Conservation (phyloP, 768 basidiomycete species). For the Mycena indigotica region DNA sequence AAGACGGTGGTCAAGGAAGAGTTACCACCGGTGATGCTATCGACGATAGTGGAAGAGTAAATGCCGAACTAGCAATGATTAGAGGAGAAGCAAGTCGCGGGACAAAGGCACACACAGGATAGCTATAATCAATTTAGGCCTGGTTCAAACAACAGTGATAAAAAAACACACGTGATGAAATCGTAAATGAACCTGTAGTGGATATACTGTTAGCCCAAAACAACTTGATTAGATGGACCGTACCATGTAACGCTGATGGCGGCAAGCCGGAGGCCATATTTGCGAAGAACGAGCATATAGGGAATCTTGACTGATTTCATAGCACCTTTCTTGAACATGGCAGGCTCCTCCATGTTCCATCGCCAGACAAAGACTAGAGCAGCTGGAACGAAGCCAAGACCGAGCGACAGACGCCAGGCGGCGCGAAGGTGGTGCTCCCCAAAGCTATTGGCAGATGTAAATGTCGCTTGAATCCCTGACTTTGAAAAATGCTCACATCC, state of each 20-base stretch:
- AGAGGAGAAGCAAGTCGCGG: background rate
- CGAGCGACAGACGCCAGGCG: constrained; percentile 86
- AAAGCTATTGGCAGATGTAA: constrained; percentile 50
- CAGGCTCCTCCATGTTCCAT: constrained; percentile 79
- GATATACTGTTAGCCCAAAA: constrained; percentile 2
- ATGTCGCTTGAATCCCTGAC: background rate
- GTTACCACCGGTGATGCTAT: constrained; percentile 59
- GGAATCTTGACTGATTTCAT: constrained; percentile 79
- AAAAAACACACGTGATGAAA: constrained; percentile 59
- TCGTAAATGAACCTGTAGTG: constrained; percentile 70
- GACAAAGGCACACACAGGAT: constrained; percentile 53
- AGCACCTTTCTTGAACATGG: constrained; percentile 70
- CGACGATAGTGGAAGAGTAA: constrained; percentile 76
- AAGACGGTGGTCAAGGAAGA: constrained; percentile 62
- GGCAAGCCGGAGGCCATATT: constrained; percentile 75
- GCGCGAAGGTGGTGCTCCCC: constrained; percentile 78
- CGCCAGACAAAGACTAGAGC: constrained; percentile 85
- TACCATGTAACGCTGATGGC: constrained; percentile 81
- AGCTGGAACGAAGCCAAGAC: constrained; percentile 82
- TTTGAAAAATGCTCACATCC: constrained; percentile 63
- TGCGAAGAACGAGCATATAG: constrained; percentile 71
- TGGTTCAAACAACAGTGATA: background rate
- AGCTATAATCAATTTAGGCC: constrained; percentile 37
- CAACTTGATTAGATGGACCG: constrained; percentile 8
- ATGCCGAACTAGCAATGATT: constrained; percentile 63